Conservation (phyloP, 2,329 filamentous ascomycete species). For the Sporothrix schenckii region DNA sequence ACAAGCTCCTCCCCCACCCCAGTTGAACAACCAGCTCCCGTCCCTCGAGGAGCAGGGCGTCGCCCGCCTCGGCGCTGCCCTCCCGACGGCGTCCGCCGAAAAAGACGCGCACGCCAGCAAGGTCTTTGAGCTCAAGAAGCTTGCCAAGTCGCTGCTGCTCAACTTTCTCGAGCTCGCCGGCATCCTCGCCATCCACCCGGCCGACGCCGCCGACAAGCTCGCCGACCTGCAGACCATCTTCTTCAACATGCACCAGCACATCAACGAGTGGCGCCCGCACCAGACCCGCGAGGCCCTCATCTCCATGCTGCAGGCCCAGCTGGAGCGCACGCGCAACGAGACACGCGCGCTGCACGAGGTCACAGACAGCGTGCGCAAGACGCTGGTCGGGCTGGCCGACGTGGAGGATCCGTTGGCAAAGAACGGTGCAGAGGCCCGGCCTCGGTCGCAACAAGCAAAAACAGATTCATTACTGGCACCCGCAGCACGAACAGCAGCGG, state of each 20-base stretch:
- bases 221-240: slow-evolving; percentile 79
- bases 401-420: slow-evolving; percentile 44
- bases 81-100: slow-evolving; percentile 43
- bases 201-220: slow-evolving; percentile 68
- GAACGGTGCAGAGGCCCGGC: neutral
- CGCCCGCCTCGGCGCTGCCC: slow-evolving; percentile 64
- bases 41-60: slow-evolving; percentile 72
- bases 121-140: slow-evolving; percentile 69
- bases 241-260: slow-evolving; percentile 87
- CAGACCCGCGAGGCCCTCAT: slow-evolving; percentile 89
- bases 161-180: slow-evolving; percentile 87
- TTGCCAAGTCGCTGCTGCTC: slow-evolving; percentile 81
- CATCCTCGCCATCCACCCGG: slow-evolving; percentile 66
- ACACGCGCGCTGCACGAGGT: slow-evolving; percentile 68
- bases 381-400: slow-evolving; percentile 70
- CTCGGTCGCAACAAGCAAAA: neutral
- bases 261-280: slow-evolving; percentile 93
- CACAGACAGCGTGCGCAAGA: slow-evolving; percentile 70
- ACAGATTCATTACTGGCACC: neutral
- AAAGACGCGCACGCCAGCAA: slow-evolving; percentile 61
- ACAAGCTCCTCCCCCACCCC: neutral
- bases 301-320: slow-evolving; percentile 80
- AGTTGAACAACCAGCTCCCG: slow-evolving; percentile 65
- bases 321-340: slow-evolving; percentile 72
- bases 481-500: neutral